Evolutionary conservation across 495 filamentous ascomycete genomes (phyloP).

Genomic region (Neohortaea acidophila): DNA sequence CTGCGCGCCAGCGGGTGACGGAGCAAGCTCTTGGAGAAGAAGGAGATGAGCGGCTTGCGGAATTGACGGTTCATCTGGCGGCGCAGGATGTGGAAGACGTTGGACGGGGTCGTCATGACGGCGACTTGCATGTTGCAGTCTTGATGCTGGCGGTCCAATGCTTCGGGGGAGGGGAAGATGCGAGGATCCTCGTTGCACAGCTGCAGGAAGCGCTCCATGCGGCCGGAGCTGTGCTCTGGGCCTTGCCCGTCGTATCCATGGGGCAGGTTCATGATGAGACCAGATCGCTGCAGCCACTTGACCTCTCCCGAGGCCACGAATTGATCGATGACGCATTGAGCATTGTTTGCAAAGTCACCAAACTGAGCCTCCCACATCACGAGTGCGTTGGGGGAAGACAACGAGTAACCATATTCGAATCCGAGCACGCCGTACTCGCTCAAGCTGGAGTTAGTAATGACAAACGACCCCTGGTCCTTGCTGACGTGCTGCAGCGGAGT

Average conservation of each 20-base stretch:
- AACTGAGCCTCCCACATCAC: constrained; percentile 99
- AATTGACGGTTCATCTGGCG: constrained; percentile 98
- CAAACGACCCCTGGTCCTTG: constrained; percentile 81
- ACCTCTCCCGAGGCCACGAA: constrained; percentile 94
- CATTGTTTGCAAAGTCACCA: constrained; percentile 98
- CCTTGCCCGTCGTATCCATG: constrained; percentile 98
- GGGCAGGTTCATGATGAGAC: constrained; percentile 82
- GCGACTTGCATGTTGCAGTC: constrained; percentile 99
- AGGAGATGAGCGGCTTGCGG: constrained; percentile 89
- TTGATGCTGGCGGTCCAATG: constrained; percentile 93
- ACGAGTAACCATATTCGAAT: constrained; percentile 96
- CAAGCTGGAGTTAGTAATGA: constrained; percentile 92
- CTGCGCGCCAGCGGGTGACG: constrained; percentile 86
- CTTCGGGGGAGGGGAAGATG: constrained; percentile 69
- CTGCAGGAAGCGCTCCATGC: constrained; percentile 94
- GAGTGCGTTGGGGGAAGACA: constrained; percentile 88
- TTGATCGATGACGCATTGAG: constrained; percentile 96
- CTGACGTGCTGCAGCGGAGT: constrained; percentile 81
- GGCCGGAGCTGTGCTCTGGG: constrained; percentile 93
- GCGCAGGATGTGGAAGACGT: constrained; percentile 90
- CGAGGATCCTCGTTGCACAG: constrained; percentile 96
- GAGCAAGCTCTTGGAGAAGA: constrained; percentile 92
- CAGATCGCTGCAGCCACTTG: constrained; percentile 96
- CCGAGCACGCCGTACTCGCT: constrained; percentile 91
- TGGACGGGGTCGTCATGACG: constrained; percentile 82